Conservation (phyloP, 2,329 filamentous ascomycete species). For the Chaetomiaceae sp. region DNA sequence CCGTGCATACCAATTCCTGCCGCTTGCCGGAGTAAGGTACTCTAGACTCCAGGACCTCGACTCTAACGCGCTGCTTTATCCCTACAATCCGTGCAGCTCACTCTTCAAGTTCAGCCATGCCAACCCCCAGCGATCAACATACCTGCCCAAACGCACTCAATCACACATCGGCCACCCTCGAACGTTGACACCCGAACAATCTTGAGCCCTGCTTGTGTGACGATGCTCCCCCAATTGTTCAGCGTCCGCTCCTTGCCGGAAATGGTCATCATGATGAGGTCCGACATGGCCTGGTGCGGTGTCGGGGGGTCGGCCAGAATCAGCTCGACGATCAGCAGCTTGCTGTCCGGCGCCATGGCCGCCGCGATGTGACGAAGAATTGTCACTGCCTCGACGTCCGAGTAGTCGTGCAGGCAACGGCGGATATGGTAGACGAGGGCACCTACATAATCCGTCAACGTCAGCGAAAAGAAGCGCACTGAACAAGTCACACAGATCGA, state of each 20-base stretch:
- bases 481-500: too few relatives aligned
- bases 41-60: too few relatives aligned
- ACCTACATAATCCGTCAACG: slow-evolving; percentile 15
- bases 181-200: slow-evolving; percentile 21
- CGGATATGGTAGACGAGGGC: slow-evolving; percentile 28
- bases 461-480: too few relatives aligned
- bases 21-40: too few relatives aligned
- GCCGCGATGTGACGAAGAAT: slow-evolving; percentile 18
- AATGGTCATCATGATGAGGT: slow-evolving; percentile 29
- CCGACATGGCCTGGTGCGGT: slow-evolving; percentile 20
- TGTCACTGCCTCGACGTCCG: slow-evolving; percentile 20
- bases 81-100: too few relatives aligned
- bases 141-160: slow-evolving; percentile 13
- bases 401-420: slow-evolving; percentile 28
- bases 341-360: slow-evolving; percentile 30
- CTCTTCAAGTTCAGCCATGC: too few relatives aligned
- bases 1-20: too few relatives aligned
- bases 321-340: slow-evolving; percentile 30
- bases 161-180: slow-evolving; percentile 8
- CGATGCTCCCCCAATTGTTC: slow-evolving; percentile 24
- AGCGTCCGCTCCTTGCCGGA: slow-evolving; percentile 31
- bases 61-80: too few relatives aligned
- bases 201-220: slow-evolving; percentile 24
- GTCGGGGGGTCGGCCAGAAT: slow-evolving; percentile 23
- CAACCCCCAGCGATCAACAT: too few relatives aligned